Percentiles rank a stretch among this genome's conserved stretches.
Evolutionary conservation across 345 rosid genomes (phyloP).

Genomic region (Gossypium longicalyx): DNA sequence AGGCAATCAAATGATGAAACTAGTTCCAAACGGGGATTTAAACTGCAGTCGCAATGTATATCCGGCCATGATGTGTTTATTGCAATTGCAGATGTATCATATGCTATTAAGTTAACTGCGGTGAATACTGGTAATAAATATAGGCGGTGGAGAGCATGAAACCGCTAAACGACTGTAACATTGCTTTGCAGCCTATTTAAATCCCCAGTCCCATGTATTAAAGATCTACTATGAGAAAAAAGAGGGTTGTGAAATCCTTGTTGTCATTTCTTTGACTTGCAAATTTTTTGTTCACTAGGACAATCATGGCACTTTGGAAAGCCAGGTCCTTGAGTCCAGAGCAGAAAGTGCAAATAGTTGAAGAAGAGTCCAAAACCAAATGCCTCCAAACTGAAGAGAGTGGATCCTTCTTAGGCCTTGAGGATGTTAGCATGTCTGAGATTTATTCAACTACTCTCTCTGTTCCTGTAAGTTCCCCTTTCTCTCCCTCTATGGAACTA

Average conservation of each 20-base stretch:
- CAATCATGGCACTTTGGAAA: constrained; percentile 98
- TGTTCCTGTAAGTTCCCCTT: constrained; percentile 61
- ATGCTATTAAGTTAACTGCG: not conserved
- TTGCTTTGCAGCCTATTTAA: not conserved
- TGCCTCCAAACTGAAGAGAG: constrained; percentile 66
- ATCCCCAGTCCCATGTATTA: not conserved
- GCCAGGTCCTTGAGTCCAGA: constrained; percentile 88
- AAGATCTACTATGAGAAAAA: not conserved
- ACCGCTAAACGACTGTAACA: not conserved
- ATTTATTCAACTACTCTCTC: constrained; percentile 53
- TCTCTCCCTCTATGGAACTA: not conserved
- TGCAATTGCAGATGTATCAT: not conserved
- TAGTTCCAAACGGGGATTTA: not conserved
- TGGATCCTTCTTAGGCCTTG: constrained; percentile 74
- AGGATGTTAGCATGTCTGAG: constrained; percentile 80
- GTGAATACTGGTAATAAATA: not conserved
- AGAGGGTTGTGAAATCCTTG: not conserved
- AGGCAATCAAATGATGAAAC: not conserved
- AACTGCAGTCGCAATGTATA: not conserved
- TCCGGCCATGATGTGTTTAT: not conserved
- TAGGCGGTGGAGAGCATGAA: not conserved
- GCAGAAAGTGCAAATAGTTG: constrained; percentile 85
- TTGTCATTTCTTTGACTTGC: not conserved
- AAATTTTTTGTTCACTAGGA: constrained; percentile 42
- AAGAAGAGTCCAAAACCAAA: constrained; percentile 86